Conservation (phyloP, 768 basidiomycete species). For the Chalciporus pseudorubinellus region DNA sequence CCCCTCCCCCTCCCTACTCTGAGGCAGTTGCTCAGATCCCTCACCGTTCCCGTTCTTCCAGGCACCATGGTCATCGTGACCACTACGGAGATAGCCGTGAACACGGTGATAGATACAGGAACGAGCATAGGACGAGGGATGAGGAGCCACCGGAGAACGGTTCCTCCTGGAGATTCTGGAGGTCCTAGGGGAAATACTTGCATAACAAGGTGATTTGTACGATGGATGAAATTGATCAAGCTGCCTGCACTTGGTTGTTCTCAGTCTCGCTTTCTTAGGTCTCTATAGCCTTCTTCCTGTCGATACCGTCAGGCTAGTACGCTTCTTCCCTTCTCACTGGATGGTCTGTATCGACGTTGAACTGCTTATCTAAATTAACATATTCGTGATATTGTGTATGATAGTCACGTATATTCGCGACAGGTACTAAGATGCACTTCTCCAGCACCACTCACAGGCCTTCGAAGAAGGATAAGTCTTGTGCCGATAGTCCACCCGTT, state of each 20-base stretch:
- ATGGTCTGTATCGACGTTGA: background rate
- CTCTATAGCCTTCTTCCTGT: too few species aligned
- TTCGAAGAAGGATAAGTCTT: conserved; percentile 88
- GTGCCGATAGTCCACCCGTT: conserved; percentile 68
- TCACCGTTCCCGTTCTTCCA: conserved; percentile 17
- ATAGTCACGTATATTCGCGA: background rate
- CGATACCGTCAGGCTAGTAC: background rate
- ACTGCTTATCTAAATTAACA: background rate
- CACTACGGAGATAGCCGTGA: conserved; percentile 9
- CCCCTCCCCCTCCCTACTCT: conserved; percentile 23
- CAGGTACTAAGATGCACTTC: background rate
- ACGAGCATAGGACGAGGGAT: background rate
- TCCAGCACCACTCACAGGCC: conserved; percentile 43
- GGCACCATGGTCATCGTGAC: conserved; percentile 15
- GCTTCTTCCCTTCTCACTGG: too few species aligned
- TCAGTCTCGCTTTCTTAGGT: background rate
- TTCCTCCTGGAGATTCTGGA: conserved; percentile 15
- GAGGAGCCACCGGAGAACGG: background rate
- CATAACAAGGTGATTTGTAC: background rate
- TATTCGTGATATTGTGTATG: background rate
- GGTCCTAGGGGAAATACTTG: conserved; percentile 3
- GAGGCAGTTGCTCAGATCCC: conserved; percentile 12
- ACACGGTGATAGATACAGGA: conserved; percentile 11
- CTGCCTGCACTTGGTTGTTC: too few species aligned
- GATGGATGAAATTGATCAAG: background rate